Base-by-base conservation (phyloP, 2,329 filamentous ascomycete genomes). In the Dactylellina leptospora region DNA sequence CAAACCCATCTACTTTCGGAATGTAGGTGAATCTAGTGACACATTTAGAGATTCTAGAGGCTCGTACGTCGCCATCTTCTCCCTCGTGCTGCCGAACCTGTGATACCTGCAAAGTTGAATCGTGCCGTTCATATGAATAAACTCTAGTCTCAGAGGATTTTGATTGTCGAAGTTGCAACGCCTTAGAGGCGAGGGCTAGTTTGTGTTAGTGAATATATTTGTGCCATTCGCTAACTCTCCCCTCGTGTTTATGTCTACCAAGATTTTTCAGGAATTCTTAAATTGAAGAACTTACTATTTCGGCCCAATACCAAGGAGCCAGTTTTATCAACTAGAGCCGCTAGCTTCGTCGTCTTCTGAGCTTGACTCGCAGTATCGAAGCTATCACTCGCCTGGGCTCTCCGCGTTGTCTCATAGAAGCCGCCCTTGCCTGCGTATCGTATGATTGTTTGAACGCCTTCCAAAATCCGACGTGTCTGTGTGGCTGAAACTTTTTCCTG, bases 341-440 rank as follows among this genome's bases (percentile, higher is more conserved):
- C 11, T 30, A 61, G 11, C 16, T 50, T 61, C 13, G 22, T 61
- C 9, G 20, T 9, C 20, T 53, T 53, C 11, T 22, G 11, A n/a
- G 18, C 13, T 8, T 22, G 48, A 22, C 18, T 33, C 1, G 30
- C 16, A 25, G 4, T 3, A 42, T 44, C 33, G 3, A 40, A 11
- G 16, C 33, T 38, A 25, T 42, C 28, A 11, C 33, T 25, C 4
- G 8, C 18, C 1, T 10, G 33, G 16, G 51, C 1, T 6, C 18
- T 27, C 16, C 13, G n/a, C 30, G 13, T 9, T n/a, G 44, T 6
- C 28, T 55, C 51, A 10, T 13, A 5, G 30, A 56, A 56, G 4
- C 28, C 5, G 1, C 53, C 53, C 3, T 44, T 56, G 3, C 5
- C 20, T 1, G 10, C 9, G n/a, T 27, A 18, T 10, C 25, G 3